These are phyloP conservation scores for Immersiporthe knoxdaviesiana DNA, from an alignment of 2,329 filamentous ascomycete genomes.

Conservation along the genomic window DNA sequence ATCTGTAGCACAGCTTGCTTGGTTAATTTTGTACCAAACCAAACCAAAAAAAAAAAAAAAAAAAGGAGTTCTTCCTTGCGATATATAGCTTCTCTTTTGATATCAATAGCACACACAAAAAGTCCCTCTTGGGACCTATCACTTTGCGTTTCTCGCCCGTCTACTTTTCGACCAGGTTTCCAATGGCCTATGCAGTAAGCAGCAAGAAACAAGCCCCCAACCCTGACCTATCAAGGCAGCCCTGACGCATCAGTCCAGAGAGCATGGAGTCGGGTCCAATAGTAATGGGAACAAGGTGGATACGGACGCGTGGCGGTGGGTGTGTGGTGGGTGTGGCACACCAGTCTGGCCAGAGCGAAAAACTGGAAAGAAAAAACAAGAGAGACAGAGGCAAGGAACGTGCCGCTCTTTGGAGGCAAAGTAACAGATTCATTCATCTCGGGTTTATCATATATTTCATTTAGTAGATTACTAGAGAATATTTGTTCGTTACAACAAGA, in stretches of 20 bases:
- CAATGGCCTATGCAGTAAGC: background rate
- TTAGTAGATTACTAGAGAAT: background rate
- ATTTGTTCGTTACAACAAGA: background rate
- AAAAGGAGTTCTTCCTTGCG: too few relatives aligned
- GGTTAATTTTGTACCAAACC: too few relatives aligned
- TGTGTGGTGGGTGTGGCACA: too few relatives aligned
- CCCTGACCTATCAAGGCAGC: too few relatives aligned
- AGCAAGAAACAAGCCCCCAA: too few relatives aligned
- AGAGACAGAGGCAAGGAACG: background rate
- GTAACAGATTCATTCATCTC: background rate
- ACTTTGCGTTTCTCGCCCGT: background rate
- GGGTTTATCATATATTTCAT: background rate
- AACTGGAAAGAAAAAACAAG: too few relatives aligned
- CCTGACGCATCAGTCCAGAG: too few relatives aligned
- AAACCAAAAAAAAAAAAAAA: too few relatives aligned
- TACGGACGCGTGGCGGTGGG: background rate
- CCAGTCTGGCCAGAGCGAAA: too few relatives aligned
- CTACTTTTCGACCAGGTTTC: background rate
- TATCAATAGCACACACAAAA: background rate
- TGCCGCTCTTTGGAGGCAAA: background rate
- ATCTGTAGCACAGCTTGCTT: conserved; percentile 1
- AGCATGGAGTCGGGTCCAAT: too few relatives aligned
- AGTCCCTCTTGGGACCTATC: background rate
- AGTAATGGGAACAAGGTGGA: background rate
- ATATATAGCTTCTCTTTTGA: background rate